Evolutionary conservation across 139 green algal genomes (phyloP).

Genomic region (Cymbomonas tetramitiformis): DNA sequence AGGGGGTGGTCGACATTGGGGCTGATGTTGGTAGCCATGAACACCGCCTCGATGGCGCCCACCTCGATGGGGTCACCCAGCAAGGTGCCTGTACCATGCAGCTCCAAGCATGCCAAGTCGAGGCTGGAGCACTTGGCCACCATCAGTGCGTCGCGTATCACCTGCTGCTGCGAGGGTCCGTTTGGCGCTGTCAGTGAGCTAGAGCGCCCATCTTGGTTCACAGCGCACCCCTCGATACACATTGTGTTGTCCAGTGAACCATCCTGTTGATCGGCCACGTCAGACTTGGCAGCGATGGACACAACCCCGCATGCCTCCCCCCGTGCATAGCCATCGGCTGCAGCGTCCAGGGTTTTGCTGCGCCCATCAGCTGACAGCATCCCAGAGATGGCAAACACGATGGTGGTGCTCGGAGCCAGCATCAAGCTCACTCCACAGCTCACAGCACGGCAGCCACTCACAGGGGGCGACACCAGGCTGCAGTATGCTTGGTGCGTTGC

Average conservation of each 20-base stretch:
- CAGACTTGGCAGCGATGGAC: slow-evolving; percentile 14
- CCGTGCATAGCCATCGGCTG: slow-evolving; percentile 66
- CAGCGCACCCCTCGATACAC: slow-evolving; percentile 11
- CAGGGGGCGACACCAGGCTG: not conserved
- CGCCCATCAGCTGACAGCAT: slow-evolving; percentile 60
- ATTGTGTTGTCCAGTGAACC: not conserved
- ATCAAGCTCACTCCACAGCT: slow-evolving; percentile 50
- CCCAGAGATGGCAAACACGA: slow-evolving; percentile 15
- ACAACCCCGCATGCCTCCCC: slow-evolving; percentile 42
- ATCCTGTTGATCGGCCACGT: slow-evolving; percentile 26
- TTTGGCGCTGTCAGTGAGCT: slow-evolving; percentile 70
- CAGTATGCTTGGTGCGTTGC: not conserved
- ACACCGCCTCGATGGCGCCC: slow-evolving; percentile 39
- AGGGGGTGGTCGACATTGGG: too few species aligned
- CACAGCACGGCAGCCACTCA: not conserved
- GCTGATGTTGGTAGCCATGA: too few species aligned
- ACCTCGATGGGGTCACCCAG: slow-evolving; percentile 78
- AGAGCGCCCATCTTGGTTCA: slow-evolving; percentile 68
- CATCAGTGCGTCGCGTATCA: slow-evolving; percentile 41
- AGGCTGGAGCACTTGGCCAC: slow-evolving; percentile 15
- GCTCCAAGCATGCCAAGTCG: slow-evolving; percentile 31
- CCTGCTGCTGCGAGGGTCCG: slow-evolving; percentile 60
- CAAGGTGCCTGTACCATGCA: slow-evolving; percentile 67
- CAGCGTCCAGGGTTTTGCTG: slow-evolving; percentile 67
- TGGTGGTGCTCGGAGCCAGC: slow-evolving; percentile 39